Conservation (phyloP, 2,329 filamentous ascomycete genomes). For the Sodiomyces alkalinus region DNA sequence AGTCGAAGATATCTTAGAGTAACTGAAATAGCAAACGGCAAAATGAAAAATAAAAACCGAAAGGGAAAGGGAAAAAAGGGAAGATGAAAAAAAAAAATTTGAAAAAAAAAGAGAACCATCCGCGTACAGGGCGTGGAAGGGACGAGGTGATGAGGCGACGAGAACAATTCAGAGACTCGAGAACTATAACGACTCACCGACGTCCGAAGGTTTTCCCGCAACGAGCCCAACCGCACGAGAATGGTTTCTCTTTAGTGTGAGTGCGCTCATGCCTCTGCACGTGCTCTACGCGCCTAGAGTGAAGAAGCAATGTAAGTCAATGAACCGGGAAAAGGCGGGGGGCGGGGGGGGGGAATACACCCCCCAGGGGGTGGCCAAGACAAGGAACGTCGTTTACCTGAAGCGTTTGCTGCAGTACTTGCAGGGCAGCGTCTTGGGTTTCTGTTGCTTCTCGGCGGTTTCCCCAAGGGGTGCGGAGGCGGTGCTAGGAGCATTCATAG, state of each 20-base stretch:
- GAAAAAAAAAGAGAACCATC: too few species aligned
- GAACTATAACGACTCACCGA: slow-evolving; percentile 29
- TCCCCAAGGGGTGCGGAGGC: slow-evolving; percentile 28
- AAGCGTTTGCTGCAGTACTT: slow-evolving; percentile 49
- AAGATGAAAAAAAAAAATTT: not conserved
- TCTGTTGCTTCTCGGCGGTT: slow-evolving; percentile 38
- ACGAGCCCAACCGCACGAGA: slow-evolving; percentile 41
- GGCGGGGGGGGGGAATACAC: slow-evolving; percentile 5
- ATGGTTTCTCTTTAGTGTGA: slow-evolving; percentile 51
- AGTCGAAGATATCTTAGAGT: too few species aligned
- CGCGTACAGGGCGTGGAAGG: slow-evolving; percentile 6
- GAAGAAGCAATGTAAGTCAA: slow-evolving; percentile 24
- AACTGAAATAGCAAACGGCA: slow-evolving; percentile 2
- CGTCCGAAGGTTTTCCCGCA: slow-evolving; percentile 49
- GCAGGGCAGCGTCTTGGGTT: slow-evolving; percentile 47
- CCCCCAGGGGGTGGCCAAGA: slow-evolving; percentile 6
- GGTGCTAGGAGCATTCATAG: slow-evolving; percentile 4
- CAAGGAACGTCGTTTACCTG: slow-evolving; percentile 29
- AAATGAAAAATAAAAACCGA: not conserved
- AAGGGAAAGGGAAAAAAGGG: not conserved
- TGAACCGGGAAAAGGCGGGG: slow-evolving; percentile 8
- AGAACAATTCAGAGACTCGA: slow-evolving; percentile 1
- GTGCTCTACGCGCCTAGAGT: slow-evolving; percentile 44
- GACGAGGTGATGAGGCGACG: slow-evolving; percentile 3
- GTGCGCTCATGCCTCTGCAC: slow-evolving; percentile 49